Evolutionary conservation across 441 rosid genomes (phyloP).

Genomic region (Jatropha podagrica): DNA sequence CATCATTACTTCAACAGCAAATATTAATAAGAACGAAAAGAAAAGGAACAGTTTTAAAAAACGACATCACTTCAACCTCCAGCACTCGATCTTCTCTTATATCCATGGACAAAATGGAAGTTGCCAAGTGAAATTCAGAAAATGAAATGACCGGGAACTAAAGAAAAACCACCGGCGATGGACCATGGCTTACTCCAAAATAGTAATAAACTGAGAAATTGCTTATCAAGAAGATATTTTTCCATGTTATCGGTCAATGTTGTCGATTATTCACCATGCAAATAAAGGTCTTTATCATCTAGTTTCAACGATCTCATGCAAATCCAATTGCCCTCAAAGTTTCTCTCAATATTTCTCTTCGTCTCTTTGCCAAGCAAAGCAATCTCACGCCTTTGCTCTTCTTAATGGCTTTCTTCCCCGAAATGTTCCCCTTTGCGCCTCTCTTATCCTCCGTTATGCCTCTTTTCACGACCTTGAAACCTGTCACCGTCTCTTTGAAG

Average conservation of each 20-base stretch:
- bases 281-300: conserved; percentile 4
- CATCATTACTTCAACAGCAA: no score
- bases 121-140: no score
- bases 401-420: conserved; percentile 43
- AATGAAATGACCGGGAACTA: no score
- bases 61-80: no score
- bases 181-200: no score
- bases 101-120: no score
- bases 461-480: conserved; percentile 21
- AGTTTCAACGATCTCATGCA: neutral
- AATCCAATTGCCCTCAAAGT: neutral
- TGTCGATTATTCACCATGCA: conserved; percentile 11
- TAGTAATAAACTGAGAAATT: no score
- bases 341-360: conserved; percentile 8
- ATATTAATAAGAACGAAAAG: no score
- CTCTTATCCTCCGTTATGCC: conserved; percentile 59
- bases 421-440: conserved; percentile 44
- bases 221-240: no score
- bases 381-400: conserved; percentile 45
- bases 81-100: no score
- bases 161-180: no score
- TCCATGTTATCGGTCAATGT: conserved; percentile 8
- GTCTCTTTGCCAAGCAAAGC: conserved; percentile 32
- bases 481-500: conserved; percentile 36
- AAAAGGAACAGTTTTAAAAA: no score